Base-by-base conservation (phyloP, 2,329 filamentous ascomycete genomes). In the Talaromyces sp. region DNA sequence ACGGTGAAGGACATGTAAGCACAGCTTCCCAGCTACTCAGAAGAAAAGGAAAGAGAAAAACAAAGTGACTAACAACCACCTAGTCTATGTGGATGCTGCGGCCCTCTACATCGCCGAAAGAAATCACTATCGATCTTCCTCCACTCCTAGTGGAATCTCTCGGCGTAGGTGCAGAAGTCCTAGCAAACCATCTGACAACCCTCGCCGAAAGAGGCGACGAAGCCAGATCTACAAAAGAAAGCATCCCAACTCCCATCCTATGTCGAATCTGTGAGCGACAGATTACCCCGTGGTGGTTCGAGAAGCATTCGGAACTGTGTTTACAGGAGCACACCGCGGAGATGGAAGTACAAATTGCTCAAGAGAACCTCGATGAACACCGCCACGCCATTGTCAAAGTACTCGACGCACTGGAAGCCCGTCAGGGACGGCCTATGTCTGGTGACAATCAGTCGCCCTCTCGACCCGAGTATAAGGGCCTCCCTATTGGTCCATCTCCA, bases 11-110 rank as follows among this genome's bases (percentile, higher is more conserved):
- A 70, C 93, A 98, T 81, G 91, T 96, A 84, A 81, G 90, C 83
- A 10, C 43, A 19, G 11, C 24, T 27, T 14, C 51, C n/a, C 13
- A 24, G 13, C 5, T 21, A 19, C 19, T 38, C 57, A 52, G 55
- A 14, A 14, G 26, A 6, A 26, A 3, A 21, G 4, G 7, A 52
- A 29, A 52, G 14, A 51, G 13, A 27, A 9, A 8, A 27, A 17
- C 17, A 29, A n/a, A 4, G 2, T 38, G 7, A 35, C 46, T 63
- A 67, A 66, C 71, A 76, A 61, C 63, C 53, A 46, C 41, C 54
- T 63, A 96, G 91, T 96, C 91, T 19, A 99, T 99, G 96, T 99
- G 95, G 95, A 99, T 99, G 92, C 86, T 99, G 67, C 90, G 95
- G 65, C 95, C 93, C 2, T 96, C 92, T 76, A 88, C 92, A 46